These are phyloP conservation scores for Russula foetens DNA, from an alignment of 768 basidiomycete species.

Conservation along the genomic window DNA sequence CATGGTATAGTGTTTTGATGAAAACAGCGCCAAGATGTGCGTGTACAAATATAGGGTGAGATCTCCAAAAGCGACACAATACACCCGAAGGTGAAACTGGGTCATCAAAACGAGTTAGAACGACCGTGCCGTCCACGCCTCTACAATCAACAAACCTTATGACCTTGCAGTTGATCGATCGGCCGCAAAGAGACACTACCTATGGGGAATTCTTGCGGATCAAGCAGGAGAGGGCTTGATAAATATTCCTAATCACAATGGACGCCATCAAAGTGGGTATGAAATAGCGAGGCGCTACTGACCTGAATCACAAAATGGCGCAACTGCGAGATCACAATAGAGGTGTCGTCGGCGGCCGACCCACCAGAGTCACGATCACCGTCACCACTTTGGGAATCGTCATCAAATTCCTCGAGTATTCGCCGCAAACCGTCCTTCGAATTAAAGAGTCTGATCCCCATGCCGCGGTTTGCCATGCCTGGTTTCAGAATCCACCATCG, in stretches of 20 bases:
- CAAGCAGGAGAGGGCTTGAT: conserved; percentile 64
- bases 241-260: conserved; percentile 68
- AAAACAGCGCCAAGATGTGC: conserved; percentile 83
- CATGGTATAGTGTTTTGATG: conserved; percentile 54
- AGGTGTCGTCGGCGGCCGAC: conserved; percentile 29
- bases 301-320: conserved; percentile 97
- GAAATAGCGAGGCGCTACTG: conserved; percentile 9
- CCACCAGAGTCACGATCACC: conserved; percentile 24
- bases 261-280: background rate
- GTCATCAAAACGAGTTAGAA: background rate
- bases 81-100: conserved; percentile 91
- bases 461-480: conserved; percentile 93
- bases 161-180: conserved; percentile 32
- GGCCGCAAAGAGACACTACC: conserved; percentile 22
- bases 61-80: conserved; percentile 71
- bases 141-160: conserved; percentile 42
- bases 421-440: conserved; percentile 58
- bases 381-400: conserved; percentile 39
- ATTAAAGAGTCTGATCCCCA: conserved; percentile 88
- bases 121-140: background rate
- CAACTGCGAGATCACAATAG: conserved; percentile 77
- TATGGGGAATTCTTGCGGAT: conserved; percentile 43
- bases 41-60: conserved; percentile 75
- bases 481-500: conserved; percentile 96
- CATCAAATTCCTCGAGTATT: conserved; percentile 81